Base-by-base conservation (phyloP, 1,284 basidiomycete species). In the Ganoderma multipileum region DNA sequence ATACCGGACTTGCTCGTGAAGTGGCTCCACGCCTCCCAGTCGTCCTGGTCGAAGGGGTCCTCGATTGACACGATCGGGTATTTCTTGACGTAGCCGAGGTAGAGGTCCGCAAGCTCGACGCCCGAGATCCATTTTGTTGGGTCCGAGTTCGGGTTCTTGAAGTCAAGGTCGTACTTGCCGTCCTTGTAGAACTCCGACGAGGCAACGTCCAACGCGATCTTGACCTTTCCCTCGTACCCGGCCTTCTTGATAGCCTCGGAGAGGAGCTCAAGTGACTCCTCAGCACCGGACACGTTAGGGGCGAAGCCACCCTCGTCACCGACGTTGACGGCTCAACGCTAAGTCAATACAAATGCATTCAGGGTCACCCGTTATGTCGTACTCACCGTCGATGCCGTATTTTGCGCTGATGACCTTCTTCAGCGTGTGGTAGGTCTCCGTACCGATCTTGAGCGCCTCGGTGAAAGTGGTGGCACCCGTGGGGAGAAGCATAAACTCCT, bases 181-280 rank as follows among this genome's bases (percentile, higher is more conserved):
- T 99, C 96, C 91, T 99, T 99, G 94, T 96, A 99, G 89, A 99
- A 99, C 84, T 99, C 98, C 81, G 97, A 99, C 26, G 97, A 98
- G 71, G 98, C 97, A 72, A 99, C 98, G 78, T 99, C 98, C 76
- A 99, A 95, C 74, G 95, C 97, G 81, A 99, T 99, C 86, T 98
- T 95, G 84, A 99, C 92, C 87, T 98, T 97, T 80, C 96, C 97
- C 81, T 97, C 94, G 85, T 99, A 99, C 58, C 98, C 98, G 57
- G 97, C 97, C 85, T 96, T 95, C 83, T 94, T 91, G 87, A 99
- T 99, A 75, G 97, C 97, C 82, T 97, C 96, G 64, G 90, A 89
- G 73, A 99, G 90, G 79, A 99, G 91, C 78, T 99, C 97, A 74
- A 99, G 95, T 50, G 96, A 96, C 84, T 99, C 98, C 75, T 99